These are phyloP conservation scores for Clarkia xantiana DNA, from an alignment of 345 rosid genomes.

Conservation along the genomic window DNA sequence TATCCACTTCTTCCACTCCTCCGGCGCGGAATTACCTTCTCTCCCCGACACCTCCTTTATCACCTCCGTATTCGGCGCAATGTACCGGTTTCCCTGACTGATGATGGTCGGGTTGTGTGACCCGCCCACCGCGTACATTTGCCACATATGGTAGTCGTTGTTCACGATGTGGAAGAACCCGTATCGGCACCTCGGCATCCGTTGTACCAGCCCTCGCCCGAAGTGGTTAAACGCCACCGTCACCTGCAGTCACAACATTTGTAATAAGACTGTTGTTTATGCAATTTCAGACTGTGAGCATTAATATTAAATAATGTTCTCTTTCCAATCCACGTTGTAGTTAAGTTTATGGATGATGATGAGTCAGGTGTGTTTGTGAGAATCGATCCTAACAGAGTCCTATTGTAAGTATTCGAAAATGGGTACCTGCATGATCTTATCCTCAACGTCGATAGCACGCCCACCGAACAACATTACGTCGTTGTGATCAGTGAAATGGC, in stretches of 20 bases:
- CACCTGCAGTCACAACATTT: too few relatives aligned
- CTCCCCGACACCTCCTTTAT: slow-evolving; percentile 33
- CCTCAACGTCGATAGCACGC: slow-evolving; percentile 14
- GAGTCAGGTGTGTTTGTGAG: too few relatives aligned
- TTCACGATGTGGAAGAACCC: slow-evolving; percentile 48
- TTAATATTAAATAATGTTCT: too few relatives aligned
- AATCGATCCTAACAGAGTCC: too few relatives aligned
- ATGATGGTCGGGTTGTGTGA: slow-evolving; percentile 32
- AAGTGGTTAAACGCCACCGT: slow-evolving; percentile 54
- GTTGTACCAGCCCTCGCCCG: slow-evolving; percentile 34
- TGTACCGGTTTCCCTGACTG: slow-evolving; percentile 46
- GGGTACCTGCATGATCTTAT: slow-evolving; percentile 36
- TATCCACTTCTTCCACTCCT: slow-evolving; percentile 39
- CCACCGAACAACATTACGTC: slow-evolving; percentile 37
- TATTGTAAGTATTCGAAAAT: too few relatives aligned
- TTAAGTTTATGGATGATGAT: too few relatives aligned
- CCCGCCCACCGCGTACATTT: slow-evolving; percentile 51
- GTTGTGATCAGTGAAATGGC: slow-evolving; percentile 25
- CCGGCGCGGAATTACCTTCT: slow-evolving; percentile 8
- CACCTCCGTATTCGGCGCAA: slow-evolving; percentile 19
- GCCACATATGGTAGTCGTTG: slow-evolving; percentile 49
- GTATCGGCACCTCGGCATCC: slow-evolving; percentile 41
- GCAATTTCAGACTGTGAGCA: too few relatives aligned
- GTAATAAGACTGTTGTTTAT: too few relatives aligned
- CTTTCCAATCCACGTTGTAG: too few relatives aligned